phyloP scores from a whole-genome alignment of 495 filamentous ascomycete species.

The Hypoxylon subgilvum region DNA sequence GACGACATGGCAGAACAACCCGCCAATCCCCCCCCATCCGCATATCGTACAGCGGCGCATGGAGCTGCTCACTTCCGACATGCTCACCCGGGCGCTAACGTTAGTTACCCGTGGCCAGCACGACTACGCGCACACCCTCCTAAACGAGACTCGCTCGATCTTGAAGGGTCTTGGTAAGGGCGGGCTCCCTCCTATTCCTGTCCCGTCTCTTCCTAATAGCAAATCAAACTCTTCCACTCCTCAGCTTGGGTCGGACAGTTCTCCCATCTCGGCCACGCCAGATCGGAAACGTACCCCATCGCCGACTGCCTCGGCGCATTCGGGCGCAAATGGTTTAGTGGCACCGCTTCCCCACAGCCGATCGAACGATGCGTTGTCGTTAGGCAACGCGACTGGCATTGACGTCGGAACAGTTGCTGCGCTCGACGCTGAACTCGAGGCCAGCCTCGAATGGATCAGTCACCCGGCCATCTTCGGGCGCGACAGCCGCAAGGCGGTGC shows the following conservation, averaged over 20 bases:
- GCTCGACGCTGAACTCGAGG: conserved; percentile 87
- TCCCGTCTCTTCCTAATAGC: conserved; percentile 43
- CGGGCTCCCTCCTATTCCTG: conserved; percentile 87
- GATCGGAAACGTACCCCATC: conserved; percentile 58
- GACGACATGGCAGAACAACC: conserved; percentile 65
- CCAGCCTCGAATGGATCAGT: conserved; percentile 97
- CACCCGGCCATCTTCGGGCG: conserved; percentile 94
- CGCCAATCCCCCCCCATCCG: conserved; percentile 93
- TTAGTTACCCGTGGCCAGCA: conserved; percentile 90
- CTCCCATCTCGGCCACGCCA: conserved; percentile 53
- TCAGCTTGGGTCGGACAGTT: conserved; percentile 52
- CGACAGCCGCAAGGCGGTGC: conserved; percentile 93
- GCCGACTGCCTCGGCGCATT: conserved; percentile 55
- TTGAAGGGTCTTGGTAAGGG: conserved; percentile 95
- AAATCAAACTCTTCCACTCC: conserved; percentile 58
- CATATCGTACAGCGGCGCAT: conserved; percentile 95
- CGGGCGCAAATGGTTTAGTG: conserved; percentile 40
- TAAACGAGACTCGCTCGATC: conserved; percentile 93
- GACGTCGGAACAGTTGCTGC: conserved; percentile 80
- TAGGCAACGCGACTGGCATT: conserved; percentile 71
- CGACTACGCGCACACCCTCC: conserved; percentile 87
- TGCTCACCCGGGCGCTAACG: conserved; percentile 91
- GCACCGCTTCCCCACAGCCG: conserved; percentile 44
- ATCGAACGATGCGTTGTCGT: conserved; percentile 52
- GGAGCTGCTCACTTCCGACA: conserved; percentile 97